A percentile compares a stretch with the other conserved stretches of the same genome.
These are phyloP conservation scores for Penicillium sumatraense DNA, from an alignment of 2,329 filamentous ascomycete species.

Conservation along the genomic window DNA sequence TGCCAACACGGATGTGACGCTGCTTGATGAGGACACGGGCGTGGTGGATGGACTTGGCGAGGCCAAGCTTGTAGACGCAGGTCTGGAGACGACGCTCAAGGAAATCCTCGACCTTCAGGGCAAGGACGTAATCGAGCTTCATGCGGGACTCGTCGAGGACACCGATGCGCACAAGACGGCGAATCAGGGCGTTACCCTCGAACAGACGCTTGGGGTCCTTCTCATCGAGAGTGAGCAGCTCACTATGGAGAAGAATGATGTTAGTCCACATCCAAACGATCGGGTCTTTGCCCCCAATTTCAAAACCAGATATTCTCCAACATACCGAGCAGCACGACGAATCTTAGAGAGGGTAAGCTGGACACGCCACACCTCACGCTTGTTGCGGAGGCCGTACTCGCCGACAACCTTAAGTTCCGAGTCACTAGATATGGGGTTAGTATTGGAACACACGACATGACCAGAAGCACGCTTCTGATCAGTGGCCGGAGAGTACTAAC, in stretches of 20 bases:
- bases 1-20: constrained; percentile 98
- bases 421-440: constrained; percentile 84
- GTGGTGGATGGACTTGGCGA: constrained; percentile 99
- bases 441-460: constrained; percentile 81
- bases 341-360: constrained; percentile 99
- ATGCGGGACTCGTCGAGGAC: constrained; percentile 99
- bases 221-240: constrained; percentile 99
- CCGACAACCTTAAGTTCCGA: constrained; percentile 99
- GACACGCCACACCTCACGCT: constrained; percentile 99
- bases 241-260: constrained; percentile 60
- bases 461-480: constrained; percentile 96
- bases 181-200: constrained; percentile 99
- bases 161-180: constrained; percentile 98
- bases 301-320: constrained; percentile 9
- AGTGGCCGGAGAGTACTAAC: constrained; percentile 96
- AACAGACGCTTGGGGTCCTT: constrained; percentile 99
- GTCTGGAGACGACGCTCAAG: constrained; percentile 99
- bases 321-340: constrained; percentile 99
- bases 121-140: constrained; percentile 99
- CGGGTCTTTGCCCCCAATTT: constrained; percentile 1
- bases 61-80: constrained; percentile 99
- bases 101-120: constrained; percentile 99
- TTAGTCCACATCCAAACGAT: constrained; percentile 6
- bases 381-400: constrained; percentile 99
- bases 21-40: constrained; percentile 99